Evolutionary conservation across 2,329 filamentous ascomycete genomes (phyloP).

Genomic region (Aspergillus tanneri): DNA sequence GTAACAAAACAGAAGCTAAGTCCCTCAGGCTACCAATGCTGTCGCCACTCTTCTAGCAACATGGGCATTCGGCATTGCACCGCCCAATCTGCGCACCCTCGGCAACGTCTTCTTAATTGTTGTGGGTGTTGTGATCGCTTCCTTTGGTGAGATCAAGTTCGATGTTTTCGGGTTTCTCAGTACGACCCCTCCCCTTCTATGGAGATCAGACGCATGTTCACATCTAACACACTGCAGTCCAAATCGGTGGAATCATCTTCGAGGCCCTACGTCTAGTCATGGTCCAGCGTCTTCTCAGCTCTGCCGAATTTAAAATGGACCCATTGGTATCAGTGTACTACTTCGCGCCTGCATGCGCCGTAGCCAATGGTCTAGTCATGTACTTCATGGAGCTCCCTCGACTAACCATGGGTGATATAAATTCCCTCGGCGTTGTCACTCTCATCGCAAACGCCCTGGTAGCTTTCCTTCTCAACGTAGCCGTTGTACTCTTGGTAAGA

Average conservation of each 20-base stretch:
- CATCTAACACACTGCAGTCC: slow-evolving; percentile 67
- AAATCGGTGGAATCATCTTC: slow-evolving; percentile 71
- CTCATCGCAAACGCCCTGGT: slow-evolving; percentile 70
- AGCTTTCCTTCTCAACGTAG: slow-evolving; percentile 75
- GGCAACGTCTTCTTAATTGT: slow-evolving; percentile 93
- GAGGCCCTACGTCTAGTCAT: slow-evolving; percentile 77
- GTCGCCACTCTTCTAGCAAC: slow-evolving; percentile 86
- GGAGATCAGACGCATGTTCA: too few relatives aligned
- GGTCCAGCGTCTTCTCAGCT: slow-evolving; percentile 75
- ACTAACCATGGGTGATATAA: slow-evolving; percentile 72
- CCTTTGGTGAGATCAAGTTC: slow-evolving; percentile 92
- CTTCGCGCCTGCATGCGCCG: slow-evolving; percentile 76
- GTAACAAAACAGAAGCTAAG: slow-evolving; percentile 20
- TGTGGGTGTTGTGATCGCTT: slow-evolving; percentile 88
- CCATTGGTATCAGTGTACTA: slow-evolving; percentile 85
- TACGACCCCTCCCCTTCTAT: slow-evolving; percentile 51
- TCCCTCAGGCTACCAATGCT: slow-evolving; percentile 75
- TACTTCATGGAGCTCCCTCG: slow-evolving; percentile 62
- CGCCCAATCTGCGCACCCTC: slow-evolving; percentile 79
- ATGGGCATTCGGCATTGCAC: slow-evolving; percentile 79
- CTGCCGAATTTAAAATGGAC: slow-evolving; percentile 78
- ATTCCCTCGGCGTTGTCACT: slow-evolving; percentile 61
- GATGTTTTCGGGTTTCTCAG: slow-evolving; percentile 59
- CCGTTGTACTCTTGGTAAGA: slow-evolving; percentile 75
- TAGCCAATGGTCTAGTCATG: slow-evolving; percentile 70